Evolutionary conservation across 768 basidiomycete species (phyloP), one percentile per base, ranked within the genome.

Genomic region (Leccinum aurantiacum): DNA sequence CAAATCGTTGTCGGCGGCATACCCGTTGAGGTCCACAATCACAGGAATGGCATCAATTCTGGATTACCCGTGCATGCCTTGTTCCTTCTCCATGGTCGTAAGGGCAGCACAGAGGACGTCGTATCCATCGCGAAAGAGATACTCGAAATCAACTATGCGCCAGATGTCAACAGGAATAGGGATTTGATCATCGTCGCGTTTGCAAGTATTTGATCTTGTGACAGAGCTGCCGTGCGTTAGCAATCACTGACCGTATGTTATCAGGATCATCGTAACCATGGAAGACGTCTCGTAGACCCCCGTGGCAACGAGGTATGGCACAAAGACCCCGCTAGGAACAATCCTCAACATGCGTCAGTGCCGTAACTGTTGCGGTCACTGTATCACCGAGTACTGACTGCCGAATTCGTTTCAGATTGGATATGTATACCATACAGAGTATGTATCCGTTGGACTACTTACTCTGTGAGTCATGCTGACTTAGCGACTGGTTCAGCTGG

Each of bases 401-500:
- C 46, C 10, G 2, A 38, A 46, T 50, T 19, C 2, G 3, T 56
- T 57, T 33, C 51, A 72, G 72, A 33, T 44, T 69, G 33, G 71
- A 73, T 49, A 73, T 73, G 72, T 73, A 73, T 48, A 61, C 69
- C 27, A 73, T 69, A 63, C 72, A 73, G 60, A 69, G 72, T 73
- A 63, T 25, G 66, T 63, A 33, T 31, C 25, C 35, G 22, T 50
- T 9, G 29, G 37, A 3, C 25, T 1, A 22, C 22, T 17, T 27
- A 6, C 44, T 59, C 41, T 38, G 27, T 14, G 15, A 24, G 24
- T 25, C 4, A 25, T 55, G 31, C 55, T 62, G 59, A 68, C 53
- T 25, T 46, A 19, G 24, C 1, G 52, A 29, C 22, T 29, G 57
- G 14, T 56, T 56, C 54, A 73, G 72, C 71, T 57, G 92, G 91